Conservation (phyloP, 768 basidiomycete species). For the Serendipita sp. region DNA sequence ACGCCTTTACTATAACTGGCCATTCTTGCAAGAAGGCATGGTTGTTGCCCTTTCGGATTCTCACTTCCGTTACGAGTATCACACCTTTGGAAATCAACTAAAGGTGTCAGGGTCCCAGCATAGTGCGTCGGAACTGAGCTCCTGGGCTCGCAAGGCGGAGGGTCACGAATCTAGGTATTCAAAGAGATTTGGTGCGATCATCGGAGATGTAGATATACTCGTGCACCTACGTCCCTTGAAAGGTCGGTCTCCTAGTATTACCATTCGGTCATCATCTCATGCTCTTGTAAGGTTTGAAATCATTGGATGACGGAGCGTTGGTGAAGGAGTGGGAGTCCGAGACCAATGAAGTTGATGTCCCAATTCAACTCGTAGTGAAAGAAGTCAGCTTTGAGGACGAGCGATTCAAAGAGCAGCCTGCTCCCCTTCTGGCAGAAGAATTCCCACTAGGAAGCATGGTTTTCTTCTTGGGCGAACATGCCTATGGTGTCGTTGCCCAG, state of each 20-base stretch:
- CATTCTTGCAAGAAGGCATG: constrained; percentile 83
- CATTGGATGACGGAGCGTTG: constrained; percentile 75
- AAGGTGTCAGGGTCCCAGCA: constrained; percentile 63
- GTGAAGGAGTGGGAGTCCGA: constrained; percentile 84
- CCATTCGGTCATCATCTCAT: background rate
- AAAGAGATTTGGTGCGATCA: constrained; percentile 75
- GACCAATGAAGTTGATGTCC: constrained; percentile 72
- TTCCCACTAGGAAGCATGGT: constrained; percentile 82
- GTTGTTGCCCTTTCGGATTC: constrained; percentile 79
- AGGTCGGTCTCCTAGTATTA: constrained; percentile 30
- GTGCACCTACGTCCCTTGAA: constrained; percentile 84
- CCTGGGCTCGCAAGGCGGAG: constrained; percentile 73
- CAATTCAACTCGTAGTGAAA: constrained; percentile 70
- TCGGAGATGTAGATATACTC: constrained; percentile 61
- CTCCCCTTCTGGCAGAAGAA: constrained; percentile 72
- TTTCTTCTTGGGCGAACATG: constrained; percentile 90
- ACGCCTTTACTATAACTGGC: constrained; percentile 75
- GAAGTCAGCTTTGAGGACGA: constrained; percentile 81
- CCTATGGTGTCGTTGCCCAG: constrained; percentile 90
- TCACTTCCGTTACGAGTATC: constrained; percentile 70
- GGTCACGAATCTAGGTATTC: constrained; percentile 72
- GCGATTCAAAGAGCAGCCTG: constrained; percentile 61
- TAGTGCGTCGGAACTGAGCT: constrained; percentile 41
- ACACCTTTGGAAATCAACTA: constrained; percentile 30
- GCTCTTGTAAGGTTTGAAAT: constrained; percentile 52